These are phyloP conservation scores for Russula lepida DNA, from an alignment of 768 basidiomycete species.

Conservation along the genomic window DNA sequence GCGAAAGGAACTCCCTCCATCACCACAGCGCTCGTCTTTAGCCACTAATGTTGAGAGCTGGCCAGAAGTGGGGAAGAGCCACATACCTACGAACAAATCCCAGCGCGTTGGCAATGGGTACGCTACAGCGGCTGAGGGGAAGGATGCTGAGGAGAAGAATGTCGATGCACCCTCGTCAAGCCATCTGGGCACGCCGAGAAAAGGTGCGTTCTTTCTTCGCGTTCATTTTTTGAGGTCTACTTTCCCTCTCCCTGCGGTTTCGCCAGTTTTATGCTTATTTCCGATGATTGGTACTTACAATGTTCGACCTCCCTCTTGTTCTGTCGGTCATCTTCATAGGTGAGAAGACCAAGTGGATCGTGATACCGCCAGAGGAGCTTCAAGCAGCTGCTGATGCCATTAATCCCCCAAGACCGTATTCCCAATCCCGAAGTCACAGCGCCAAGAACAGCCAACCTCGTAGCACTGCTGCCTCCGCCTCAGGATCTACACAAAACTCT, in stretches of 20 bases:
- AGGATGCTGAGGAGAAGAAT: constrained; percentile 22
- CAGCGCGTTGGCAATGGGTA: constrained; percentile 15
- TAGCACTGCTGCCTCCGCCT: constrained; percentile 23
- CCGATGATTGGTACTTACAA: constrained; percentile 7
- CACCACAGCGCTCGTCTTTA: constrained; percentile 25
- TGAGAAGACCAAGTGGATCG: constrained; percentile 55
- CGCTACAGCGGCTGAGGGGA: constrained; percentile 16
- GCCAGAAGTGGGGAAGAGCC: constrained; percentile 38
- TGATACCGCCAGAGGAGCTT: constrained; percentile 48
- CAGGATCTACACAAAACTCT: constrained; percentile 28
- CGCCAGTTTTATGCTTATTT: constrained; percentile 2
- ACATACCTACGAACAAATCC: constrained; percentile 8
- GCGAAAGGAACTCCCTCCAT: constrained; percentile 33
- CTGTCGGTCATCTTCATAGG: constrained; percentile 25
- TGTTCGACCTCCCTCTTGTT: not conserved
- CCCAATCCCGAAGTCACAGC: constrained; percentile 27
- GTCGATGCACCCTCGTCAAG: constrained; percentile 21
- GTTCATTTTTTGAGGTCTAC: not conserved
- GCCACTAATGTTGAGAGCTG: constrained; percentile 33
- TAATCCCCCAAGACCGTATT: constrained; percentile 21
- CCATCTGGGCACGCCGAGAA: constrained; percentile 29
- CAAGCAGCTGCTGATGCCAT: constrained; percentile 44
- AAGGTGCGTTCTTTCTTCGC: constrained; percentile 29
- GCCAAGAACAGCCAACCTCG: constrained; percentile 22
- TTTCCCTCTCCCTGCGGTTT: not conserved